These are phyloP conservation scores for Lippia alba DNA, from an alignment of 305 asterid genomes.

Conservation along the genomic window DNA sequence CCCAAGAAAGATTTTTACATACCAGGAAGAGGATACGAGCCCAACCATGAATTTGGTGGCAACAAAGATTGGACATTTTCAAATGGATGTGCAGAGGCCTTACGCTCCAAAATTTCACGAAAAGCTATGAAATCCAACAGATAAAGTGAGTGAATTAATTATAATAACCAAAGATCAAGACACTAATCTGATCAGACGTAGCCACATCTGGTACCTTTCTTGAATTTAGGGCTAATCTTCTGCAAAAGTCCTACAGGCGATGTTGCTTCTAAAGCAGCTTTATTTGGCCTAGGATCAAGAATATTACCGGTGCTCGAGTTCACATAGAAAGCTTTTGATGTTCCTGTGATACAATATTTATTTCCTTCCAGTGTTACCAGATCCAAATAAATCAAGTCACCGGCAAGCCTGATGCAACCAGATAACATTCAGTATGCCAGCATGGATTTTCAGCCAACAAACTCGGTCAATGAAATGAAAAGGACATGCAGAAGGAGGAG, in stretches of 20 bases:
- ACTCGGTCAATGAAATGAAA: constrained; percentile 1
- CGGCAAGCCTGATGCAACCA: constrained; percentile 72
- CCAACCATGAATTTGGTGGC: constrained; percentile 90
- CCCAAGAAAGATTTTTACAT: constrained; percentile 33
- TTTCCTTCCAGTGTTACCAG: constrained; percentile 80
- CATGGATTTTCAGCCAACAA: constrained; percentile 16
- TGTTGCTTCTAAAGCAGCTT: constrained; percentile 68
- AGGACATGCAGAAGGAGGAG: background rate
- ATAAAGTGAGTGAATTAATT: constrained; percentile 25
- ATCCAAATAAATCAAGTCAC: constrained; percentile 89
- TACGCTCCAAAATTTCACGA: constrained; percentile 81
- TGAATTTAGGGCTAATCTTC: constrained; percentile 84
- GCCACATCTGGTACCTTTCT: constrained; percentile 60
- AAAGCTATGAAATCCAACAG: constrained; percentile 61
- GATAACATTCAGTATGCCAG: constrained; percentile 34
- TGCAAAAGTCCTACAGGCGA: constrained; percentile 84
- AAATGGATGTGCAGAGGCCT: constrained; percentile 92
- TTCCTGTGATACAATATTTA: constrained; percentile 79
- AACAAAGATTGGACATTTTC: constrained; percentile 80
- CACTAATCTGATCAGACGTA: constrained; percentile 25
- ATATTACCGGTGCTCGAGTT: constrained; percentile 69
- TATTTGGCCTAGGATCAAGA: constrained; percentile 78
- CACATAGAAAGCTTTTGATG: constrained; percentile 71
- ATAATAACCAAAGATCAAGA: constrained; percentile 16
- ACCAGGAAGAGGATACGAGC: constrained; percentile 84